Evolutionary conservation across 225 moss, liverwort and hornwort genomes (phyloP), one percentile per base, ranked within the genome.

Genomic region (Marchantia paleacea): DNA sequence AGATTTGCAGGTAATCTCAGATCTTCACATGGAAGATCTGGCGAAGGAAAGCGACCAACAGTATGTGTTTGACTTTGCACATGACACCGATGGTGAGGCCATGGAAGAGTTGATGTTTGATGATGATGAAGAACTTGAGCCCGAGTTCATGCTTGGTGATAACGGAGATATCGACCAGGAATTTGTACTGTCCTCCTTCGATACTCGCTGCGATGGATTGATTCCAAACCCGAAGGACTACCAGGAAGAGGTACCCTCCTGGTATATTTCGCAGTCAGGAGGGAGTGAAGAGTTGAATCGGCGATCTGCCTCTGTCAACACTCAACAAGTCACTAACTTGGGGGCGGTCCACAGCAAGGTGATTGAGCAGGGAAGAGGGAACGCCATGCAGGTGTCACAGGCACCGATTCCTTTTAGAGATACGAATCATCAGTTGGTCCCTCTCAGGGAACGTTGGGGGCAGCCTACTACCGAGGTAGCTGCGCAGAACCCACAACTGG

Each of bases 241-340:
- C n/a, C 29, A 76, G 75, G 75, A 76, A 30, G 75, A 76, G 14
- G 1, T 76, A 76, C 76, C 76, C 14, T 76, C 76, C 11, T 76
- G 76, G 58, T 76, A 61, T 20, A 12, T 8, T 8, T 18, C 70
- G 25, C 73, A n/a, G 11, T n/a, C 25, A 52, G 26, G 30, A 29
- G 26, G 68, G 30, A 68, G 12, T 6, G 68, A 68, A 31, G 30
- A 52, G 52, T 26, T 24, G 26, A 12, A 20, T 25, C 3, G 12
- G 50, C 26, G 52, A 52, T n/a, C 73, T 9, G 6, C 1, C 26
- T 53, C 73, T 73, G 73, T 53, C 14, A 53, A 14, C 52, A 54
- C 24, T 24, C 53, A 52, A 73, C 52, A 11, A 18, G 25, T 29
- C 28, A 12, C 8, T 5, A 22, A 4, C 13, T 24, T 11, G 13